Conservation (phyloP, 495 filamentous ascomycete genomes). For the Trichoderma orchidacearum region DNA sequence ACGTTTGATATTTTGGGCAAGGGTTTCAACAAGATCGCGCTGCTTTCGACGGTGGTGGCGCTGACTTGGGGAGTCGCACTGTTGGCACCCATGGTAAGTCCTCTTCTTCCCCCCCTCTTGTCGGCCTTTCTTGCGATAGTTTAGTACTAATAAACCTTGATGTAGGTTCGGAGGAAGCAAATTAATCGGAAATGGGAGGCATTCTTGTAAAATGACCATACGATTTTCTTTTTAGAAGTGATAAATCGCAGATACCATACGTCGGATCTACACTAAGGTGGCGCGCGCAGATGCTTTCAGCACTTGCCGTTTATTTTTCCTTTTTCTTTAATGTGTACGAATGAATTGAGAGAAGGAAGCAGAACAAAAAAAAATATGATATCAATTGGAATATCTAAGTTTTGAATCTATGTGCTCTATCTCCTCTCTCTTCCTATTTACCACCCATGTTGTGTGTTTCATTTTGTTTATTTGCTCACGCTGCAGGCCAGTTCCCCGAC, state of each 20-base stretch:
- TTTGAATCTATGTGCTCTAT: not conserved
- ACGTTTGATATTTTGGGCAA: constrained; percentile 88
- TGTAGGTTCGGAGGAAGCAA: constrained; percentile 24
- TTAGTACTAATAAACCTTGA: no score
- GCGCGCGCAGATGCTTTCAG: not conserved
- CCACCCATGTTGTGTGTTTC: not conserved
- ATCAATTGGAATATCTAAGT: not conserved
- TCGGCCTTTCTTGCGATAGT: no score
- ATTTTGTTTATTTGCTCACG: constrained; percentile 6
- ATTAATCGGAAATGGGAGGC: constrained; percentile 23
- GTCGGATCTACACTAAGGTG: not conserved
- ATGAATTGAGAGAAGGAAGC: no score
- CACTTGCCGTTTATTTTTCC: no score
- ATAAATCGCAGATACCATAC: not conserved
- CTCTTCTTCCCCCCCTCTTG: not conserved
- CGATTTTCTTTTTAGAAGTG: not conserved
- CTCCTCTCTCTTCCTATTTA: not conserved
- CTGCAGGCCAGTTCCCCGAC: constrained; percentile 24
- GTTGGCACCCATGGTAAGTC: constrained; percentile 77
- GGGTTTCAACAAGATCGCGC: constrained; percentile 78
- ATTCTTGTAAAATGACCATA: constrained; percentile 2
- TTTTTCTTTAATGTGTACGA: constrained; percentile 1
- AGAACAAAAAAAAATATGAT: no score
- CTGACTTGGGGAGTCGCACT: constrained; percentile 58
- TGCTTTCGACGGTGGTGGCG: constrained; percentile 70